Evolutionary conservation across 768 basidiomycete species (phyloP).

Genomic region (Boletus sp.): DNA sequence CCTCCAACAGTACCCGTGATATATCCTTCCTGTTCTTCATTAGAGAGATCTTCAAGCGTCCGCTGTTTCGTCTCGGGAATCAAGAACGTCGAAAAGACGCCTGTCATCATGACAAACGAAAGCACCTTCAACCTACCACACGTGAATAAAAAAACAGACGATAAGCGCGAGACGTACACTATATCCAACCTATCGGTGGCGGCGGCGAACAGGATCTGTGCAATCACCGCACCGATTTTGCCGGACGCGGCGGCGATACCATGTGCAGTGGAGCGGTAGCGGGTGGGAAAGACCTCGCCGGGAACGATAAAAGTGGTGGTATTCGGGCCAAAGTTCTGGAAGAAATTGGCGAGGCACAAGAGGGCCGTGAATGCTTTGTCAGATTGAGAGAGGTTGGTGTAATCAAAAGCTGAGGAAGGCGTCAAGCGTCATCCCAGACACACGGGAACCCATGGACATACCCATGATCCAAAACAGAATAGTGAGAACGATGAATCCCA

Average conservation of each 20-base stretch:
- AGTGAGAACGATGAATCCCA: constrained; percentile 68
- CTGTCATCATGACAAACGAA: constrained; percentile 79
- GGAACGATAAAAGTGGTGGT: constrained; percentile 76
- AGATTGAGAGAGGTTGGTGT: constrained; percentile 38
- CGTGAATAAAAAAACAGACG: not conserved
- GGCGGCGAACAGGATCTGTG: constrained; percentile 46
- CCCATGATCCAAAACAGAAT: constrained; percentile 64
- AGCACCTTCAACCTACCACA: constrained; percentile 55
- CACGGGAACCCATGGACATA: constrained; percentile 27
- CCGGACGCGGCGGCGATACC: constrained; percentile 80
- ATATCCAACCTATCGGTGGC: not conserved
- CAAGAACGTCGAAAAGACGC: constrained; percentile 71
- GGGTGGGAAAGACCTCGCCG: constrained; percentile 80
- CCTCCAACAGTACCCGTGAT: not conserved
- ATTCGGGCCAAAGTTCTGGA: constrained; percentile 83
- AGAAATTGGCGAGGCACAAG: constrained; percentile 79
- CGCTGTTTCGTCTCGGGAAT: constrained; percentile 68
- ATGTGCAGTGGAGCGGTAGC: constrained; percentile 77
- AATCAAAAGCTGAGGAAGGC: constrained; percentile 53
- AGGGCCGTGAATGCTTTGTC: constrained; percentile 62
- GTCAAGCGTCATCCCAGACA: not conserved
- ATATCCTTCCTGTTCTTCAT: constrained; percentile 36
- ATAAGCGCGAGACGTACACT: not conserved
- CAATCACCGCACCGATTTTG: constrained; percentile 76
- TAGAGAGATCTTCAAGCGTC: constrained; percentile 64